Base-by-base conservation (phyloP, 2,329 filamentous ascomycete species). In the Pseudocercospora vitis region DNA sequence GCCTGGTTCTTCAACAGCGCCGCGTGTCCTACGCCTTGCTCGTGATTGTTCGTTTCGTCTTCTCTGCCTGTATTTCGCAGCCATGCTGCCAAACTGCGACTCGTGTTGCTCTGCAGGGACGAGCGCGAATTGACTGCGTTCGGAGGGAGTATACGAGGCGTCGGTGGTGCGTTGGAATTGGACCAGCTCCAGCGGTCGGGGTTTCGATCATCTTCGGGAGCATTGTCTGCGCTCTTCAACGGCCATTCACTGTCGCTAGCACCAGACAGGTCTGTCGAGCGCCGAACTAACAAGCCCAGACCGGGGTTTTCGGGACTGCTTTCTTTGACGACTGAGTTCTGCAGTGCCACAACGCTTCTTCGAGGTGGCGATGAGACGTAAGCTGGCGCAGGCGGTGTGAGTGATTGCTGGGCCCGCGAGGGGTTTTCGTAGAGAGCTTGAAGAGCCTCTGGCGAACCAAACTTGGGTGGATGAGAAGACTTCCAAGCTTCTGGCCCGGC, bases 141-240 rank as follows among this genome's bases (percentile, higher is more conserved):
- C 2, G 53, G 50, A 3, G 57, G 31, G 7, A 39, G 35, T 5
- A 64, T 44, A 8, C 63, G 58, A 23, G 65, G 65, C 12, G 65
- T 67, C 16, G 60, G 53, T 4, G 65, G 65, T n/a, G 63, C 63
- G 45, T 65, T 58, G 7, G 59, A 62, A 29, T 65, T 65, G 21
- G 64, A 65, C 63, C 64, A 65, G 40, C 59, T 63, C 62, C 63
- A 66, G 23, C 64, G 64, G 11, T 51, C 52, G 3, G 52, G 46
- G 7, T 45, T 21, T 11, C 19, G 42, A 3, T 7, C 16, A 1
- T 45, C 42, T 21, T 45, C 42, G 9, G 42, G 24, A 16, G 42
- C 28, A 14, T 44, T 21, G 2, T 26, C 42, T 28, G 11, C 42
- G 24, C 42, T 19, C 29, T 45, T 45, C 12, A 45, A 18, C 2